These are phyloP conservation scores for Pseudocohnilembus persalinus DNA, from an alignment of 169 alveolate species.

Conservation along the genomic window DNA sequence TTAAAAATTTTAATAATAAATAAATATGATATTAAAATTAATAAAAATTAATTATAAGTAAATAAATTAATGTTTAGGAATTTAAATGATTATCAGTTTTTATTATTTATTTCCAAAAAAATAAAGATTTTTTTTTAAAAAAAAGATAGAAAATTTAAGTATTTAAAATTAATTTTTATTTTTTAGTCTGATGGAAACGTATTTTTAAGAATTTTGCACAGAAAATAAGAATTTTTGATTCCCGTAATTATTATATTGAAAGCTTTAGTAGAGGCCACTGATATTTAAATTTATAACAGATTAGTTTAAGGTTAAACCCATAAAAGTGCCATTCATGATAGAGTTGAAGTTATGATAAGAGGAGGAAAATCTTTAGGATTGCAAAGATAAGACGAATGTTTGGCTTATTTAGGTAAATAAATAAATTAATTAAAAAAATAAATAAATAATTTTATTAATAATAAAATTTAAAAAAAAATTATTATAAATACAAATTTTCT, in stretches of 20 bases:
- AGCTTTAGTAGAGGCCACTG: slow-evolving; percentile 77
- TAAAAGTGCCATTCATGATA: slow-evolving; percentile 68
- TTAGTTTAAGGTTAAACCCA: slow-evolving; percentile 60
- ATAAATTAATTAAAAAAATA: too few species aligned
- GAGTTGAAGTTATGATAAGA: slow-evolving; percentile 86
- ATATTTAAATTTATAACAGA: slow-evolving; percentile 71
- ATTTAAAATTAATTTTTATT: too few species aligned
- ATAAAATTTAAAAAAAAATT: too few species aligned
- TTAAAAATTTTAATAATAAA: too few species aligned
- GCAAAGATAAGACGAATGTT: slow-evolving; percentile 71
- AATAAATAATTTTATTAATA: too few species aligned
- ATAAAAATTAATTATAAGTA: neutral
- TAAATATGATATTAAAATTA: too few species aligned
- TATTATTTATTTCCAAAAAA: too few species aligned
- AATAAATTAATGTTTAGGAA: too few species aligned
- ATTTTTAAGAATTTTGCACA: slow-evolving; percentile 75
- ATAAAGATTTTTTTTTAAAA: too few species aligned
- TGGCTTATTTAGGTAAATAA: slow-evolving; percentile 78
- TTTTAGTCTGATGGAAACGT: slow-evolving; percentile 79
- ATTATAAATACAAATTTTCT: too few species aligned
- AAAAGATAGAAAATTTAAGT: too few species aligned
- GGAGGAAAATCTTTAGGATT: slow-evolving; percentile 72
- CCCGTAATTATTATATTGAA: slow-evolving; percentile 82
- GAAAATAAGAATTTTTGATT: slow-evolving; percentile 85
- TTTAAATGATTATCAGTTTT: too few species aligned